Base-by-base conservation (phyloP, 805 yeast species). In the Candida orba region DNA sequence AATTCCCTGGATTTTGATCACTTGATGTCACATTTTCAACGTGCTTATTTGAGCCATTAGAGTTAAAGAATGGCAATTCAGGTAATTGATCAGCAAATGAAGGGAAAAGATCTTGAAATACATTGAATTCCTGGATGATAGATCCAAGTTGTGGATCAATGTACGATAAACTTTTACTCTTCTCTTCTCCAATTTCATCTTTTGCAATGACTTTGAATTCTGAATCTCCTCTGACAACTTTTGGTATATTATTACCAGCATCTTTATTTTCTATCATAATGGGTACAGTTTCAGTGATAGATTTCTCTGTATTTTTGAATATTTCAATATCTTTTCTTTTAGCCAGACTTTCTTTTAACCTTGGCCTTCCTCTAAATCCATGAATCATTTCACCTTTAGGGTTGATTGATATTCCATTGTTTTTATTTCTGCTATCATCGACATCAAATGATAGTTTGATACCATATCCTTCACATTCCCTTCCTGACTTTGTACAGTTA, bases 391-490 rank as follows among this genome's bases (percentile, higher is more conserved):
- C 62, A n/a, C 72, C 69, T 45, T 62, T 62, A n/a, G 62, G 13
- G 32, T 57, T 54, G n/a, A 41, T 24, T 46, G 52, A 48, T 4
- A 46, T 34, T 4, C 43, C 43, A 8, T 50, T 42, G 8, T 34
- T 38, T 13, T 41, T 15, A 40, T 68, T 67, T 20, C 76, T 51
- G 38, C 66, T 60, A 46, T 73, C 78, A 50, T 72, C 76, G 14
- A 71, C 76, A 49, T 73, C 78, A 46, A 77, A 77, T 4, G 71
- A 64, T 6, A 76, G 57, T 44, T 73, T 61, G 7, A 73, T 46
- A 1, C 68, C 74, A 55, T 76, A 76, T 3, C 79, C 80, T 42
- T 65, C 78, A 46, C 82, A 76, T 9, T 42, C 45, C 29, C 73
- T 57, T 2, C 74, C 74, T 3, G 69, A 62, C 24, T 62, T 66